phyloP scores from a whole-genome alignment of 495 filamentous ascomycete genomes.

The Cudoniella acicularis region DNA sequence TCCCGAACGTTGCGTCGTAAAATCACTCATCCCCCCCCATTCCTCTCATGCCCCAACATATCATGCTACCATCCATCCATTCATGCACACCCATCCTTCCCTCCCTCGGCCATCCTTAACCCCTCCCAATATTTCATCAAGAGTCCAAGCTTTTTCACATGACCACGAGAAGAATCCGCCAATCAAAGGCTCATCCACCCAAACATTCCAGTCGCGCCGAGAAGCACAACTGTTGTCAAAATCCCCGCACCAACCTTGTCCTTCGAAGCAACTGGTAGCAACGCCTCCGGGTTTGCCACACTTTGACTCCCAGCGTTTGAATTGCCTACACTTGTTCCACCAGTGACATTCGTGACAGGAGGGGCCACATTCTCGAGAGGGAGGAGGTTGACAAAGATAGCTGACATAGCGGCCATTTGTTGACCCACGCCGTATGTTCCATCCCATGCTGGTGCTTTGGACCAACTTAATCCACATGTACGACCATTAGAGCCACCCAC shows the following conservation, averaged over 20 bases:
- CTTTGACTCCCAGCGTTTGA: constrained; percentile 55
- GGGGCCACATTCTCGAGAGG: constrained; percentile 7
- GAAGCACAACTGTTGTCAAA: constrained; percentile 44
- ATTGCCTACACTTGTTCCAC: constrained; percentile 74
- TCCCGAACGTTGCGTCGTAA: too few relatives aligned
- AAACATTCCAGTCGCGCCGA: constrained; percentile 22
- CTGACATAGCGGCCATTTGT: constrained; percentile 53
- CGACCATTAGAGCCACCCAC: constrained; percentile 52
- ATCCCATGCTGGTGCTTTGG: constrained; percentile 48
- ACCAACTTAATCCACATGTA: constrained; percentile 69
- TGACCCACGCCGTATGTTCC: constrained; percentile 59
- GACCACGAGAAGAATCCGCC: too few relatives aligned
- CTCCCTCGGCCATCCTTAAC: too few relatives aligned
- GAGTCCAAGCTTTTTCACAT: too few relatives aligned
- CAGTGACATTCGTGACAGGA: constrained; percentile 60
- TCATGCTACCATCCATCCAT: too few relatives aligned
- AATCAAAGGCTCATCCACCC: constrained; percentile 26
- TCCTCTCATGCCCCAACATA: too few relatives aligned
- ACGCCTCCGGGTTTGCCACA: constrained; percentile 15
- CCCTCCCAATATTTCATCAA: too few relatives aligned
- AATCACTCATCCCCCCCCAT: too few relatives aligned
- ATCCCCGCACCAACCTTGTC: constrained; percentile 63
- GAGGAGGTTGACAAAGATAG: constrained; percentile 38
- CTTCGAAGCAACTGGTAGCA: constrained; percentile 32
- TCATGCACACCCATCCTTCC: too few relatives aligned